Evolutionary conservation across 2,329 filamentous ascomycete genomes (phyloP), one percentile per base, ranked within the genome.

Genomic region (Pyrenophora teres): DNA sequence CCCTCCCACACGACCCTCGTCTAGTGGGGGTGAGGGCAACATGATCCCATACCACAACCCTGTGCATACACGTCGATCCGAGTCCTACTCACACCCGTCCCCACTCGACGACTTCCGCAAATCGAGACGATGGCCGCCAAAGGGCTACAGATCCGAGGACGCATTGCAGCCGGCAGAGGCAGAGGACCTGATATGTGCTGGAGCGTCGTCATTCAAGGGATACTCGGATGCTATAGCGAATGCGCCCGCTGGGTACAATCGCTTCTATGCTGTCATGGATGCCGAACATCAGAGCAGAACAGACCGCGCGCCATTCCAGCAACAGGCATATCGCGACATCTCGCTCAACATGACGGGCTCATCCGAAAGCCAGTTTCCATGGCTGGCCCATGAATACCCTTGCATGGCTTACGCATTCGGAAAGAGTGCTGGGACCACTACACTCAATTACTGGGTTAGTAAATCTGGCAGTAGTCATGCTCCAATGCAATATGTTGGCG

Each of bases 371-470:
- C 65, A 72, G 33, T 70, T 69, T 52, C 87, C 86, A 2, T 90
- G 86, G 88, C 83, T 87, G 56, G 87, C 87, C 1, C 77, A 91
- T 21, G 88, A 92, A 66, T 87, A 90, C 64, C 88, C 88, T 4
- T 89, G 86, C 67, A 85, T 86, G 71, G 80, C 84, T 0, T 89
- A 88, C 67, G 83, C 81, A 58, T 87, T 84, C 69, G 88, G 88
- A 10, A 76, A 77, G 42, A 78, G 83, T 18, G 84, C 87, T 0
- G 88, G 88, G 5, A 91, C 88, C 1, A 82, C 88, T 44, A 90
- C 87, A 0, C 75, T 92, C 43, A 90, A 88, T 61, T 83, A 86
- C 56, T 90, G 87, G 82, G 82, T 83, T 10, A 80, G 81, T 48
- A 77, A 82, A 56, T 83, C 81, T 15, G 86, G 86, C 50, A 78